Conservation (phyloP, 176 grass and related monocot genomes). For the Pharus latifolius region DNA sequence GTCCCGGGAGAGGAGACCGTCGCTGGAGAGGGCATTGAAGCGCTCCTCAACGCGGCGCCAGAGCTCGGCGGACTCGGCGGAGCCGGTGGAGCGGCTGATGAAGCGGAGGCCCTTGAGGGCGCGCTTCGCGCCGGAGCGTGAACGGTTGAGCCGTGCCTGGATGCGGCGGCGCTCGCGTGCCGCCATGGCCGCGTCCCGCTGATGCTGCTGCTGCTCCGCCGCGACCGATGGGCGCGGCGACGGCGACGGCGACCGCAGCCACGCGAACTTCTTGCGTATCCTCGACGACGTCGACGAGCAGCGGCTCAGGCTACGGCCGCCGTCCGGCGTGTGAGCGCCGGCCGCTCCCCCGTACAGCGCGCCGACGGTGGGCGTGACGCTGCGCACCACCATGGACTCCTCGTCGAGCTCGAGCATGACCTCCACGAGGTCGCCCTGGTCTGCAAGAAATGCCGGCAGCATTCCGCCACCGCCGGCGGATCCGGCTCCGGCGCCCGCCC, state of each 20-base stretch:
- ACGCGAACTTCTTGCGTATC: conserved; percentile 70
- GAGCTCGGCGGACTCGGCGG: conserved; percentile 22
- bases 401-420: conserved; percentile 76
- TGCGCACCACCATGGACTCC: conserved; percentile 74
- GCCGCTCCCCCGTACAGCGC: not conserved
- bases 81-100: conserved; percentile 60
- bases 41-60: conserved; percentile 65
- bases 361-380: conserved; percentile 39
- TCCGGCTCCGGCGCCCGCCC: not conserved
- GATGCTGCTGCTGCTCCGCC: not conserved
- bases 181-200: conserved; percentile 24
- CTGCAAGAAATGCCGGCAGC: conserved; percentile 45
- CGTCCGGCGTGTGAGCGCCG: conserved; percentile 9
- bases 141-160: conserved; percentile 54
- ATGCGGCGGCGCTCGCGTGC: conserved; percentile 53
- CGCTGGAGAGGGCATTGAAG: conserved; percentile 46
- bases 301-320: conserved; percentile 35
- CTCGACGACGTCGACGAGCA: conserved; percentile 69
- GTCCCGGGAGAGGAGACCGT: conserved; percentile 67
- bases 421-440: conserved; percentile 71
- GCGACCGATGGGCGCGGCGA: not conserved
- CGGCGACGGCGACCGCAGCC: conserved; percentile 57
- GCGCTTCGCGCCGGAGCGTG: conserved; percentile 40
- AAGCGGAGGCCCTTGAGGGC: conserved; percentile 74
- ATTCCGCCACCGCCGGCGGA: conserved; percentile 22